Percentiles rank a stretch among this genome's conserved stretches.
Evolutionary conservation across 805 yeast genomes (phyloP).

Genomic region (Wickerhamiella kurtzmanii): DNA sequence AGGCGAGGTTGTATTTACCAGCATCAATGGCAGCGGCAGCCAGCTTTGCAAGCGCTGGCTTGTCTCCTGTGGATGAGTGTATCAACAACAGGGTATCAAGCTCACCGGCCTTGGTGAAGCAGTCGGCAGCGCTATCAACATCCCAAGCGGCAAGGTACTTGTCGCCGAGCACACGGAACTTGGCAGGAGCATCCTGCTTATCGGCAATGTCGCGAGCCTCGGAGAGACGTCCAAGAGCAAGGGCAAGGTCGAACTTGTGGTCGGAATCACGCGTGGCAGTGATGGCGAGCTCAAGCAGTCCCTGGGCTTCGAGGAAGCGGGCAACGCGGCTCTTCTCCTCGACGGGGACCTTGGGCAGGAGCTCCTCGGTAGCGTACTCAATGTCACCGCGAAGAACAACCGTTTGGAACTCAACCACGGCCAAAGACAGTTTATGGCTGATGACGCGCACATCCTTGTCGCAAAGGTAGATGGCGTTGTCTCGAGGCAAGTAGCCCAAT

Average conservation of each 20-base stretch:
- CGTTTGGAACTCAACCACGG: constrained; percentile 91
- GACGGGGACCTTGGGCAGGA: constrained; percentile 43
- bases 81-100: constrained; percentile 67
- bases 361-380: constrained; percentile 49
- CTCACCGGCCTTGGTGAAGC: constrained; percentile 70
- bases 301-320: constrained; percentile 88
- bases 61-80: constrained; percentile 68
- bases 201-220: constrained; percentile 57
- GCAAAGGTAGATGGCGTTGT: constrained; percentile 75
- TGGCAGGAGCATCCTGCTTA: constrained; percentile 27
- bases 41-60: constrained; percentile 42
- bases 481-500: constrained; percentile 81
- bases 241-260: constrained; percentile 81
- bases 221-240: constrained; percentile 55
- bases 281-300: constrained; percentile 69
- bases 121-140: constrained; percentile 62
- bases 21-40: constrained; percentile 53
- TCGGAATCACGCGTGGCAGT: constrained; percentile 75
- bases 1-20: constrained; percentile 82
- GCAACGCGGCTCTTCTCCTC: constrained; percentile 66
- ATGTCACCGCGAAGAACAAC: constrained; percentile 88
- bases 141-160: constrained; percentile 68
- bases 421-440: constrained; percentile 66
- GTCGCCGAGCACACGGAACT: constrained; percentile 91
- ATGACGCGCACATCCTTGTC: constrained; percentile 80